Conservation (phyloP, 2,329 filamentous ascomycete species). For the Thelonectria olida region DNA sequence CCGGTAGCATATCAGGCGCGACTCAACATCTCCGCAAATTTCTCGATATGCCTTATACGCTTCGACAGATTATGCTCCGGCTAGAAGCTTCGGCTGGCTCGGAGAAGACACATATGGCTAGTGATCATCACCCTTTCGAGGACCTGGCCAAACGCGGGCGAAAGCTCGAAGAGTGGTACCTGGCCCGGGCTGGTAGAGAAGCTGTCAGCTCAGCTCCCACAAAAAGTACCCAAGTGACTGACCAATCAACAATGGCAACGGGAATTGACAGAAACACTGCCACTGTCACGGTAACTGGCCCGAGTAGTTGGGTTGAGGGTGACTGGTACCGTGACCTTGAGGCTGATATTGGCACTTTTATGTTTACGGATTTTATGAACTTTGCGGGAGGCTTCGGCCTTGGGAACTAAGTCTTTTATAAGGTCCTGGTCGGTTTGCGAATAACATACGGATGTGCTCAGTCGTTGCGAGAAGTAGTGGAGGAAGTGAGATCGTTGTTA, state of each 20-base stretch:
- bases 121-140: conserved; percentile 34
- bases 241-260: neutral
- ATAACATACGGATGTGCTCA: neutral
- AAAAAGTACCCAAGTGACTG: neutral
- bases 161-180: conserved; percentile 32
- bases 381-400: conserved; percentile 12
- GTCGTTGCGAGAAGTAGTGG: no score
- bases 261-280: neutral
- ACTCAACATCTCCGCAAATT: conserved; percentile 38
- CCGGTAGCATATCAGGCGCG: conserved; percentile 23
- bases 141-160: conserved; percentile 28
- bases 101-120: neutral
- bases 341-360: conserved; percentile 23
- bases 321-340: conserved; percentile 17
- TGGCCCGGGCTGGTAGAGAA: neutral
- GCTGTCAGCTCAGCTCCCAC: neutral
- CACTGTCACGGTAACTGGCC: neutral
- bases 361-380: conserved; percentile 30
- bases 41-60: conserved; percentile 38
- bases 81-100: conserved; percentile 31
- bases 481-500: no score
- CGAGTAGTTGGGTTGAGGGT: conserved; percentile 10
- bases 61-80: conserved; percentile 40
- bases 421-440: neutral
- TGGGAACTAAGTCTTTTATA: no score